Percentiles rank a stretch among this genome's conserved stretches.
These are phyloP conservation scores for Rhodotorula mucilaginosa DNA, from an alignment of 1,284 basidiomycete genomes.

Conservation along the genomic window DNA sequence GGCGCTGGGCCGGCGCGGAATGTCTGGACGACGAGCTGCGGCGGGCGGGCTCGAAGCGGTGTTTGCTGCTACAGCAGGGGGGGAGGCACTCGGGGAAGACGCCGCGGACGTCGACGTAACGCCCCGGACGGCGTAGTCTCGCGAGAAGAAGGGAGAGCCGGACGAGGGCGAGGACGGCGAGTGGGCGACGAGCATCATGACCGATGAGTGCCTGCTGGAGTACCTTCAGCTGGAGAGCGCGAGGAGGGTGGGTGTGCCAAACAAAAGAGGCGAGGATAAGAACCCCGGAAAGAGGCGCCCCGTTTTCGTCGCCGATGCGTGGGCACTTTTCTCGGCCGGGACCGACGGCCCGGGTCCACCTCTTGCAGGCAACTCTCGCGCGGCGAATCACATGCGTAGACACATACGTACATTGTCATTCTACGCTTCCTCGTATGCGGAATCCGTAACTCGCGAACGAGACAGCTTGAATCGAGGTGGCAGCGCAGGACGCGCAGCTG, in stretches of 20 bases:
- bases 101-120: neutral
- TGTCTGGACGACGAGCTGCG: neutral
- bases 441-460: too few species aligned
- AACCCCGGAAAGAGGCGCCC: neutral
- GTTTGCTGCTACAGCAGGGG: neutral
- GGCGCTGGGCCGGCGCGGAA: conserved; percentile 17
- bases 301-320: neutral
- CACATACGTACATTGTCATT: too few species aligned
- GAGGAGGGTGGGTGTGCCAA: neutral
- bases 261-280: neutral
- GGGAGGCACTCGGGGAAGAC: neutral
- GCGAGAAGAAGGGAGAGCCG: neutral
- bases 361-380: too few species aligned
- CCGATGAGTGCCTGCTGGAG: neutral
- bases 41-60: neutral
- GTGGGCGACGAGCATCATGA: conserved; percentile 11
- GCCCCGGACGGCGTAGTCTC: neutral
- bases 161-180: conserved; percentile 5
- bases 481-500: too few species aligned
- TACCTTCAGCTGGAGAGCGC: too few species aligned
- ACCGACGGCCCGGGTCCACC: too few species aligned
- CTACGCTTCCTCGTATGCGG: too few species aligned
- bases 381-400: too few species aligned
- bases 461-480: too few species aligned
- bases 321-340: neutral